Conservation (phyloP, 176 grass and related monocot genomes). For the Saccharum officinarum region DNA sequence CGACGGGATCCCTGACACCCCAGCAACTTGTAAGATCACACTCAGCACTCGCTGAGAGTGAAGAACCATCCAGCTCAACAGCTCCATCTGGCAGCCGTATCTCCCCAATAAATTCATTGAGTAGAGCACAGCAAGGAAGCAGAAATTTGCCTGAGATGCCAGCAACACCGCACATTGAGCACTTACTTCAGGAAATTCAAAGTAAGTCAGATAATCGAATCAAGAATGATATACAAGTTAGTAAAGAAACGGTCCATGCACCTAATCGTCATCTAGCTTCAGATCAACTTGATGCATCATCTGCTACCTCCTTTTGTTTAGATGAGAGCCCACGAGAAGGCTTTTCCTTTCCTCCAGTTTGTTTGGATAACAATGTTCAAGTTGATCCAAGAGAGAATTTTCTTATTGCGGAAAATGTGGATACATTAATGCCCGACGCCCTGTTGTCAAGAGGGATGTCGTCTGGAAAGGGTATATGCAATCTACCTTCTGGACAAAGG, state of each 20-base stretch:
- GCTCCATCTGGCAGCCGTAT: conserved; percentile 54
- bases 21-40: conserved; percentile 69
- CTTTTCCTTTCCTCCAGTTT: conserved; percentile 75
- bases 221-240: conserved; percentile 60
- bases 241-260: conserved; percentile 45
- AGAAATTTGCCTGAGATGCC: conserved; percentile 53
- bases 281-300: conserved; percentile 94
- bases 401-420: conserved; percentile 63
- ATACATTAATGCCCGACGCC: conserved; percentile 79
- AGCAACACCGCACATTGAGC: conserved; percentile 62
- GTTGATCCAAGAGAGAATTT: conserved; percentile 81
- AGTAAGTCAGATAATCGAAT: conserved; percentile 68
- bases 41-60: conserved; percentile 53
- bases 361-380: conserved; percentile 73
- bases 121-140: conserved; percentile 65
- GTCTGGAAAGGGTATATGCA: conserved; percentile 77
- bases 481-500: conserved; percentile 65
- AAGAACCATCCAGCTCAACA: conserved; percentile 61
- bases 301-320: conserved; percentile 94
- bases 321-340: conserved; percentile 79
- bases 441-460: conserved; percentile 77
- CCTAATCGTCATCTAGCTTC: conserved; percentile 58
- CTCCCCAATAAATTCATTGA: conserved; percentile 60
- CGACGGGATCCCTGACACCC: conserved; percentile 45
- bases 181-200: conserved; percentile 87